phyloP scores from a whole-genome alignment of 495 filamentous ascomycete genomes.

The Neurospora africana region DNA sequence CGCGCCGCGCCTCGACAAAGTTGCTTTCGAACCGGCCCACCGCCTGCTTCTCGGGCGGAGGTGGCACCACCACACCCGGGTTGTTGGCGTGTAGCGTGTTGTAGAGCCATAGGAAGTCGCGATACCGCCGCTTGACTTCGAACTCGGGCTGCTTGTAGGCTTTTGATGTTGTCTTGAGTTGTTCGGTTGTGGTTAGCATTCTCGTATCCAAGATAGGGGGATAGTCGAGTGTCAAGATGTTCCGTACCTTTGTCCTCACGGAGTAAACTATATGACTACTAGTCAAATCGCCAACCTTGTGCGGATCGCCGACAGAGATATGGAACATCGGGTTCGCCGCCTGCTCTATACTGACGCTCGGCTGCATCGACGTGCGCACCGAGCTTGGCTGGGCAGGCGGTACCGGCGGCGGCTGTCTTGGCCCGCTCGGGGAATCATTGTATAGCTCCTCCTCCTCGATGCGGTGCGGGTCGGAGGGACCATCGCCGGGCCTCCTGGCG shows the following conservation, averaged over 20 bases:
- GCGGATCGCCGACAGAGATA: slow-evolving; percentile 91
- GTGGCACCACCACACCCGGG: slow-evolving; percentile 88
- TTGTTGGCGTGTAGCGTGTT: slow-evolving; percentile 87
- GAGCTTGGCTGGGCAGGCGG: slow-evolving; percentile 47
- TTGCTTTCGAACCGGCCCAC: slow-evolving; percentile 93
- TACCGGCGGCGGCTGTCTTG: slow-evolving; percentile 63
- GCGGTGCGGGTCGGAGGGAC: slow-evolving; percentile 26
- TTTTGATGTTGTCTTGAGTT: slow-evolving; percentile 75
- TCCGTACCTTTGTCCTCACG: slow-evolving; percentile 75
- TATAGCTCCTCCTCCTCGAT: slow-evolving; percentile 56
- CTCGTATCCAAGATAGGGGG: not conserved
- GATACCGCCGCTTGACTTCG: slow-evolving; percentile 81
- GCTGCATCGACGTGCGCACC: slow-evolving; percentile 53
- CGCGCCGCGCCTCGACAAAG: slow-evolving; percentile 85
- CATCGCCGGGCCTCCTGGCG: slow-evolving; percentile 36
- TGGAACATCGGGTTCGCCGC: slow-evolving; percentile 83
- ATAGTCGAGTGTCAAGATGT: not conserved
- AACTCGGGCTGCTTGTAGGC: slow-evolving; percentile 88
- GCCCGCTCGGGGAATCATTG: slow-evolving; percentile 30
- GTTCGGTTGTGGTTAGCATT: not conserved
- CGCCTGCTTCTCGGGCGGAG: slow-evolving; percentile 95
- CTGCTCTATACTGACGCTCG: slow-evolving; percentile 79
- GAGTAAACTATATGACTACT: slow-evolving; percentile 97
- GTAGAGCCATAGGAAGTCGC: slow-evolving; percentile 97
- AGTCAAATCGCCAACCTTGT: slow-evolving; percentile 94